phyloP scores from a whole-genome alignment of 2,329 filamentous ascomycete genomes.

The Didymella pomorum region DNA sequence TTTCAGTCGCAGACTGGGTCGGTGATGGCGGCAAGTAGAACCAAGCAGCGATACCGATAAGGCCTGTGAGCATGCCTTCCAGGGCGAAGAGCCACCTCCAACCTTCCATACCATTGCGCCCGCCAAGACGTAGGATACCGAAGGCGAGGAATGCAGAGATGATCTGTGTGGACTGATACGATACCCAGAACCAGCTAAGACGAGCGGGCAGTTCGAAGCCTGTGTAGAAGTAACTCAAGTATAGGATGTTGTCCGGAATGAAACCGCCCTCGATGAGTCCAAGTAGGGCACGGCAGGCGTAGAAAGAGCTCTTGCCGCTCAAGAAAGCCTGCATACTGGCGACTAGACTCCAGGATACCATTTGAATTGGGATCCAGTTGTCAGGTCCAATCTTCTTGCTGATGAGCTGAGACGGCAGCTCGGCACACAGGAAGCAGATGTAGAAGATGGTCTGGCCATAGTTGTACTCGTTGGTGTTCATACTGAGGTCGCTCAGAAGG shows the following conservation, averaged over 20 bases:
- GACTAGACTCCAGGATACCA: conserved; percentile 57
- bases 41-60: conserved; percentile 49
- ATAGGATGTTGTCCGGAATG: conserved; percentile 71
- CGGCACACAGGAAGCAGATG: conserved; percentile 74
- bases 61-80: conserved; percentile 48
- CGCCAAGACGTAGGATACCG: conserved; percentile 61
- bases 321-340: conserved; percentile 76
- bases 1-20: conserved; percentile 66
- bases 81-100: conserved; percentile 60
- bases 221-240: conserved; percentile 79
- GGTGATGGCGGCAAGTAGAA: conserved; percentile 61
- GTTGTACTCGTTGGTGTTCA: conserved; percentile 51
- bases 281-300: conserved; percentile 53
- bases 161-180: conserved; percentile 66
- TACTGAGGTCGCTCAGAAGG: conserved; percentile 41
- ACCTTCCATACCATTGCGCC: conserved; percentile 60
- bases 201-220: conserved; percentile 72
- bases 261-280: conserved; percentile 61
- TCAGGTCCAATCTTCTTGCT: conserved; percentile 58
- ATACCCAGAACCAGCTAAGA: conserved; percentile 75
- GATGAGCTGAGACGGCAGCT: conserved; percentile 57
- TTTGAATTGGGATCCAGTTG: conserved; percentile 54
- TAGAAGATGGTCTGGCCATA: conserved; percentile 69
- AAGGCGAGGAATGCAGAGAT: conserved; percentile 65
- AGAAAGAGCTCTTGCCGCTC: conserved; percentile 56